Conservation (phyloP, 2,329 filamentous ascomycete genomes). For the Huntiella omanensis region DNA sequence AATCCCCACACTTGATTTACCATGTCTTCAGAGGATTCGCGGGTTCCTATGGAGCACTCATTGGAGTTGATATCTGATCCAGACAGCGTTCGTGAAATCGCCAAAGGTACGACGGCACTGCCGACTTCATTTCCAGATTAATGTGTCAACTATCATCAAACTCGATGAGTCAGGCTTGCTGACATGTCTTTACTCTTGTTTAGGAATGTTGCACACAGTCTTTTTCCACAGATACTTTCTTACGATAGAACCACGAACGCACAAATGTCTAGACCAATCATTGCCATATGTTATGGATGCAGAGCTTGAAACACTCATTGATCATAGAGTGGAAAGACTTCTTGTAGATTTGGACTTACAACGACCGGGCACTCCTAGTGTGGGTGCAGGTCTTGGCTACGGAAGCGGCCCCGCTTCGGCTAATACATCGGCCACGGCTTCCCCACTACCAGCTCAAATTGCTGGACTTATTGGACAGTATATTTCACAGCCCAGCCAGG, state of each 20-base stretch:
- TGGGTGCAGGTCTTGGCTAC: slow-evolving; percentile 13
- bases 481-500: background rate
- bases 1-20: too few relatives aligned
- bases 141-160: background rate
- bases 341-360: slow-evolving; percentile 6
- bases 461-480: slow-evolving; percentile 2
- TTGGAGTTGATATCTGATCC: slow-evolving; percentile 89
- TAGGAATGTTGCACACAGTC: slow-evolving; percentile 86
- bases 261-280: slow-evolving; percentile 79
- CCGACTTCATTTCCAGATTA: background rate
- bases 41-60: slow-evolving; percentile 46
- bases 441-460: slow-evolving; percentile 6
- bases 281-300: slow-evolving; percentile 78
- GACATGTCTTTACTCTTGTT: background rate
- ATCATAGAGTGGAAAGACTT: slow-evolving; percentile 63
- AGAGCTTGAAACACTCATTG: slow-evolving; percentile 83
- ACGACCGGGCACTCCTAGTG: background rate
- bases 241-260: slow-evolving; percentile 59
- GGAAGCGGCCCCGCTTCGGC: slow-evolving; percentile 4
- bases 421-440: slow-evolving; percentile 4
- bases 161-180: background rate
- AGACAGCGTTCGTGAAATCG: slow-evolving; percentile 72
- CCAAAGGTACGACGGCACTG: slow-evolving; percentile 48
- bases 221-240: slow-evolving; percentile 99
- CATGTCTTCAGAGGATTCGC: too few relatives aligned